Conservation (phyloP, 768 basidiomycete genomes). For the Rhizopogon vinicolor region DNA sequence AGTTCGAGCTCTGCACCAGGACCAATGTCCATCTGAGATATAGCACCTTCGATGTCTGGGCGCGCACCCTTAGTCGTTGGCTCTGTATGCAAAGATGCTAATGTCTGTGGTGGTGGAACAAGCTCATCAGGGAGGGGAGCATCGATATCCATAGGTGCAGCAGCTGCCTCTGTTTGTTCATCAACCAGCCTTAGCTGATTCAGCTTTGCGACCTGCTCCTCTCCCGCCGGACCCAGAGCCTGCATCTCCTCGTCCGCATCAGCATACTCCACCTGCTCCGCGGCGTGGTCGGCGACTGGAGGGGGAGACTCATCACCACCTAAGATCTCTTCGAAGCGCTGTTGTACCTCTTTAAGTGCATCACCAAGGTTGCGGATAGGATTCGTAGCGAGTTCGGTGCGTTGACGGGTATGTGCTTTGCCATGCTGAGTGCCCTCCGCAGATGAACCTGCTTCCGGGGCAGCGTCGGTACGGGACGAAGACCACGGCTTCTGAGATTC, state of each 20-base stretch:
- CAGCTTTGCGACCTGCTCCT: constrained; percentile 79
- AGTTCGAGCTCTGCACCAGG: not conserved
- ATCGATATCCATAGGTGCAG: constrained; percentile 48
- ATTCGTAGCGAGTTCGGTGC: constrained; percentile 38
- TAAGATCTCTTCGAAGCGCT: constrained; percentile 82
- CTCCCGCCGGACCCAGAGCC: constrained; percentile 82
- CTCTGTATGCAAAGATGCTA: constrained; percentile 22
- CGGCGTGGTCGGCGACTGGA: constrained; percentile 30
- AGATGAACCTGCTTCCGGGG: constrained; percentile 28
- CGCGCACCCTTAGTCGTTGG: constrained; percentile 20
- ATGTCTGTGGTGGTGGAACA: constrained; percentile 10
- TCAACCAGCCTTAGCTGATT: constrained; percentile 77
- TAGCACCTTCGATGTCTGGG: constrained; percentile 41
- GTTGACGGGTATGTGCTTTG: constrained; percentile 33
- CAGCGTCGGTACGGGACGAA: not conserved
- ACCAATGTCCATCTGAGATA: constrained; percentile 31
- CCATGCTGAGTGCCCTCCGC: constrained; percentile 44
- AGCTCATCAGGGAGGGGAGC: constrained; percentile 30
- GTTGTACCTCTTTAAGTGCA: constrained; percentile 72
- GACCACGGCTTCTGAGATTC: not conserved
- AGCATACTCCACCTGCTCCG: constrained; percentile 72
- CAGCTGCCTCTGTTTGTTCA: constrained; percentile 36
- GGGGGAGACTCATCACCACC: constrained; percentile 32
- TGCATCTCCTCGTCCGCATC: constrained; percentile 74
- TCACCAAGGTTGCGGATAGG: constrained; percentile 82